Evolutionary conservation across 192 early-diverging fungal species (phyloP).

Genomic region (Funneliformis mosseae): DNA sequence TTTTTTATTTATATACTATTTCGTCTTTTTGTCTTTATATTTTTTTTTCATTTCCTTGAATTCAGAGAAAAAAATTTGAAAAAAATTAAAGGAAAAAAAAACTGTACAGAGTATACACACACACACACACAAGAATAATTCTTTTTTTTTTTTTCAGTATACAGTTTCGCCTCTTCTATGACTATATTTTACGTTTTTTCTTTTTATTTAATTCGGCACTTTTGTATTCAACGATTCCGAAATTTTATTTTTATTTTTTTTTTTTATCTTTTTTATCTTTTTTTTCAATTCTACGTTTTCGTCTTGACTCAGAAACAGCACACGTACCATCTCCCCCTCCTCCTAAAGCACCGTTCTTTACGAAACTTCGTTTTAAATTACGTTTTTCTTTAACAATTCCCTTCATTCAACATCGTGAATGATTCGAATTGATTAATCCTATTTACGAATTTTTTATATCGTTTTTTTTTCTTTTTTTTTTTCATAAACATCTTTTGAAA

Average conservation of each 20-base stretch:
- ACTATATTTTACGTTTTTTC: background rate
- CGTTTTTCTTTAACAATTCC: too few species aligned
- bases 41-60: background rate
- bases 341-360: too few species aligned
- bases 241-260: background rate
- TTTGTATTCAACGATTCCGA: background rate
- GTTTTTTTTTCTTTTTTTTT: background rate
- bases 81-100: background rate
- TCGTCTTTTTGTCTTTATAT: background rate
- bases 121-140: background rate
- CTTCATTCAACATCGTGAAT: background rate
- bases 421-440: background rate
- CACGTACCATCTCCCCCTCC: background rate
- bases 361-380: too few species aligned
- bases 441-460: background rate
- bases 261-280: background rate
- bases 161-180: background rate
- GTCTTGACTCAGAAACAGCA: constrained; percentile 18
- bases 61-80: background rate
- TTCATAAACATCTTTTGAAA: background rate
- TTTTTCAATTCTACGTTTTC: background rate
- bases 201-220: background rate
- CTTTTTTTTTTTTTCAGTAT: background rate
- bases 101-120: background rate
- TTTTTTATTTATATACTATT: background rate